Percentiles rank a stretch among this genome's conserved stretches.
These are phyloP conservation scores for Theileria parva DNA, from an alignment of 169 alveolate species.

Conservation along the genomic window DNA sequence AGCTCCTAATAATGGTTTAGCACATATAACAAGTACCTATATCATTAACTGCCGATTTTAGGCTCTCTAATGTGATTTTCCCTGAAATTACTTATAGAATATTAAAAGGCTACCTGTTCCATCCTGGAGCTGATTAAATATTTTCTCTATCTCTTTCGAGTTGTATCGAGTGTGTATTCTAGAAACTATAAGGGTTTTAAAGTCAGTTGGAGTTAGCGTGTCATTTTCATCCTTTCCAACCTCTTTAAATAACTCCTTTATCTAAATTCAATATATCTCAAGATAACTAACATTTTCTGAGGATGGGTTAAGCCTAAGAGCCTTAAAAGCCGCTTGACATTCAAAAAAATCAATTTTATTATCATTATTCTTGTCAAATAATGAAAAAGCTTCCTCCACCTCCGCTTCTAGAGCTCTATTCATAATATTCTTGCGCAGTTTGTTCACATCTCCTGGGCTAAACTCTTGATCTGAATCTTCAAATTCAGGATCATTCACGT, in stretches of 20 bases:
- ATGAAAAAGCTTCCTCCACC: conserved; percentile 56
- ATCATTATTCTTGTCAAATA: conserved; percentile 56
- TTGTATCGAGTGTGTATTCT: conserved; percentile 57
- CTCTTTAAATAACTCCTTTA: conserved; percentile 51
- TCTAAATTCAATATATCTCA: conserved; percentile 20
- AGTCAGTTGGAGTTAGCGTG: conserved; percentile 37
- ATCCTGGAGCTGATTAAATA: conserved; percentile 61
- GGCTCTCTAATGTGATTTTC: conserved; percentile 55
- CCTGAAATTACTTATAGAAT: conserved; percentile 24
- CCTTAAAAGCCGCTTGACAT: conserved; percentile 68
- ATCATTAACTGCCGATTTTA: conserved; percentile 21
- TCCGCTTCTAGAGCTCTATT: conserved; percentile 57
- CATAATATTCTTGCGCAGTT: conserved; percentile 43
- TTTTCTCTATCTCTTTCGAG: conserved; percentile 53
- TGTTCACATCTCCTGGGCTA: conserved; percentile 5
- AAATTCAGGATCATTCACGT: conserved; percentile 11
- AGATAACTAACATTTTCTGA: conserved; percentile 34
- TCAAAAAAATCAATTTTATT: conserved; percentile 45
- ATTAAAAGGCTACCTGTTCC: conserved; percentile 32
- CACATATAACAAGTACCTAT: conserved; percentile 22
- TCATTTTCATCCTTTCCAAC: conserved; percentile 47
- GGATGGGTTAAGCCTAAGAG: conserved; percentile 57
- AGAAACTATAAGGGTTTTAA: conserved; percentile 55
- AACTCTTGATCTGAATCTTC: conserved; percentile 56
- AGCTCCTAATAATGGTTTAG: conserved; percentile 18